Evolutionary conservation across 306 rosid species (phyloP), one percentile per base, ranked within the genome.

Genomic region (Senna tora): DNA sequence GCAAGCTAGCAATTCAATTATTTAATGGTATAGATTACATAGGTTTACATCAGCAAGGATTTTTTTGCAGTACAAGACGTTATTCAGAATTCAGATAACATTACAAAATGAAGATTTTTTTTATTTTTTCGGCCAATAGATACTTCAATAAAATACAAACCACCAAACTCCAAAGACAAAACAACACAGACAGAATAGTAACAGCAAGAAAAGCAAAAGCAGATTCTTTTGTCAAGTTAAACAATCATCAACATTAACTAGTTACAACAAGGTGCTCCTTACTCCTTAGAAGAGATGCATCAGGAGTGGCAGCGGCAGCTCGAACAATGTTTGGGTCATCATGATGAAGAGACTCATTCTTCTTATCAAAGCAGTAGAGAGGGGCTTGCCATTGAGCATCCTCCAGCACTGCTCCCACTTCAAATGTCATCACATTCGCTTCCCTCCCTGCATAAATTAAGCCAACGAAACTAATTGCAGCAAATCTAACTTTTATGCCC

Each of bases 361-460:
- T 19, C 33, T 62, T 50, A 59, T 62, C 65, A 39, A 62, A 62
- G 67, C 97, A 94, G 78, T 87, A 87, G 0, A 79, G 81, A 73
- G 97, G 97, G 75, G 97, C 96, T 76, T 94, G 98, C 98, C 99
- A 94, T 6, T 83, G 46, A 1, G 80, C 80, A 81, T 94, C 95
- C 50, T 83, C 91, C 41, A 94, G 90, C 73, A 72, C 92, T 1
- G 96, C 95, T 19, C 92, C 98, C 61, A 89, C 96, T 71, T 94
- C 96, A 85, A 91, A 94, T 54, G 96, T 91, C 92, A 91, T 91
- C 74, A 93, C 98, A 73, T 93, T 92, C 12, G 67, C 67, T 47
- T 62, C n/a, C 45, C 67, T 62, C 39, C 67, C 67, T 62, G 50
- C 15, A 62, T 9, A 19, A 16, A 17, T 38, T 39, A 19, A 39